phyloP scores from a whole-genome alignment of 1,284 basidiomycete genomes.

The Sporisorium sorghi region DNA sequence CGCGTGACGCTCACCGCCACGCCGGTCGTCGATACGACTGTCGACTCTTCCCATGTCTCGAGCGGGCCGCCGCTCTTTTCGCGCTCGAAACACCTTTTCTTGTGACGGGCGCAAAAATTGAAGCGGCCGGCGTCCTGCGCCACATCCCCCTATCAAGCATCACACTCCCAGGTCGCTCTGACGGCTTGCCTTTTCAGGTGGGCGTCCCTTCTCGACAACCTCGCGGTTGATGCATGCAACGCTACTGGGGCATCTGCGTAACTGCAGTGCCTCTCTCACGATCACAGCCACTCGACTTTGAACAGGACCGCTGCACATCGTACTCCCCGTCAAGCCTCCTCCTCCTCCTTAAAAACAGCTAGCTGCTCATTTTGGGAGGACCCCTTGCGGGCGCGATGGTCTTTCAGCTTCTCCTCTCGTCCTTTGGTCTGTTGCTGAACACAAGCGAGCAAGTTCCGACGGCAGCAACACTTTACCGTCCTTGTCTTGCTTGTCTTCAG shows the following conservation, averaged over 20 bases:
- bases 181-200: background rate
- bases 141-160: constrained; percentile 9
- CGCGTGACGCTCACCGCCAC: constrained; percentile 37
- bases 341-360: background rate
- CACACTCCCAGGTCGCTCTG: constrained; percentile 7
- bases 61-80: constrained; percentile 37
- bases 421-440: background rate
- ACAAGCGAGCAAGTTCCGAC: constrained; percentile 3
- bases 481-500: background rate
- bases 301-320: constrained; percentile 2
- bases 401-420: background rate
- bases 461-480: constrained; percentile 5
- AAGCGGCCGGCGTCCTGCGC: constrained; percentile 13
- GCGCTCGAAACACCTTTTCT: constrained; percentile 1
- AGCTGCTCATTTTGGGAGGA: background rate
- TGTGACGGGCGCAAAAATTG: background rate
- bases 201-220: constrained; percentile 2
- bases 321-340: background rate
- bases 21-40: constrained; percentile 29
- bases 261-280: constrained; percentile 11
- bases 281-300: constrained; percentile 2
- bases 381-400: background rate
- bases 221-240: constrained; percentile 7
- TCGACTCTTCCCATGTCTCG: constrained; percentile 13
- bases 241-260: constrained; percentile 21